phyloP scores from a whole-genome alignment of 345 rosid species.

The Viola odorata region DNA sequence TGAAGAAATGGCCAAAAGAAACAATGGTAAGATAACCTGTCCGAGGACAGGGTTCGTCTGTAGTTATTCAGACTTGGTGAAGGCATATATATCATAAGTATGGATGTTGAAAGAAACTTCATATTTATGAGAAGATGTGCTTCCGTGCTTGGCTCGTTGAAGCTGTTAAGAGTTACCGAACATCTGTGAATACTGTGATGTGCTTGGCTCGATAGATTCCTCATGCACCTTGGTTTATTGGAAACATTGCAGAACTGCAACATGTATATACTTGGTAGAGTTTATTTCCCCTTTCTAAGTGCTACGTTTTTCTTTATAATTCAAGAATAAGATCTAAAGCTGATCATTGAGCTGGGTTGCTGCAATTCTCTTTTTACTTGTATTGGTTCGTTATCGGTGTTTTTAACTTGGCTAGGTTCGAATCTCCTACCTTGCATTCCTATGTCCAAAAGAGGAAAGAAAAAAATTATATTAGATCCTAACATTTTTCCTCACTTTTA shows the following conservation, averaged over 20 bases:
- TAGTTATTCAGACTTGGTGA: conserved; percentile 64
- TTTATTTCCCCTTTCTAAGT: not conserved
- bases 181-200: conserved; percentile 11
- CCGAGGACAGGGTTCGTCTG: conserved; percentile 72
- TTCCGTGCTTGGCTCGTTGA: not conserved
- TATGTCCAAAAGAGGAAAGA: too few relatives aligned
- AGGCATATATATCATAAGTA: conserved; percentile 79
- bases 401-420: too few relatives aligned
- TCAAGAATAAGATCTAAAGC: not conserved
- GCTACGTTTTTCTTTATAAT: not conserved
- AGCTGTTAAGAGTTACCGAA: not conserved
- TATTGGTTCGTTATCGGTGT: too few relatives aligned
- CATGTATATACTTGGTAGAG: not conserved
- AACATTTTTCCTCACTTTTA: too few relatives aligned
- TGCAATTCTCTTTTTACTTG: too few relatives aligned
- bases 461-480: too few relatives aligned
- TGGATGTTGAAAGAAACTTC: not conserved
- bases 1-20: conserved; percentile 82
- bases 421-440: too few relatives aligned
- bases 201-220: not conserved
- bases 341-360: too few relatives aligned
- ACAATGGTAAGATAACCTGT: conserved; percentile 67
- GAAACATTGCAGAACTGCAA: not conserved
- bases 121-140: not conserved
- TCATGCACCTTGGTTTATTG: not conserved